These are phyloP conservation scores for Fusarium verticillioides DNA, from an alignment of 2,329 filamentous ascomycete genomes.

Conservation along the genomic window DNA sequence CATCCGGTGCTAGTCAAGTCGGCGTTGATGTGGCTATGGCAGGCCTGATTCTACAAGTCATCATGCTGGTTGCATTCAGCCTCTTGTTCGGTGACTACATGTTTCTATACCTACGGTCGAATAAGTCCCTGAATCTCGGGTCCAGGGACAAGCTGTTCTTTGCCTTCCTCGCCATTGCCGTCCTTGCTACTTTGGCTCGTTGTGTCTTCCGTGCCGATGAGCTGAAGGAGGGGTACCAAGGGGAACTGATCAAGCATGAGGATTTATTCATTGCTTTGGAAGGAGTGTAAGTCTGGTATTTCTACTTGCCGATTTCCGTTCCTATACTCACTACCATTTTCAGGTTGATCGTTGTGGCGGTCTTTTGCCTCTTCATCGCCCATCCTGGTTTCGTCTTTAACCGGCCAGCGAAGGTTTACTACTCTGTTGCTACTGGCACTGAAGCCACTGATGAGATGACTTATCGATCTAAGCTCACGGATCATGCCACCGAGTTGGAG, in stretches of 20 bases:
- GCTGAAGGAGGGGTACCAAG: constrained; percentile 64
- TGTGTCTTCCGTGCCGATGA: constrained; percentile 68
- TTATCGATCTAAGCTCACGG: neutral
- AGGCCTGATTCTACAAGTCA: constrained; percentile 61
- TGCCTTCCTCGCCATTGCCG: constrained; percentile 59
- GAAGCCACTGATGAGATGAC: neutral
- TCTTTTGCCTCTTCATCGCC: constrained; percentile 14
- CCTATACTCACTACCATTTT: fast-evolving
- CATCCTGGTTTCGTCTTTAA: constrained; percentile 20
- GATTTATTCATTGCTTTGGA: constrained; percentile 57
- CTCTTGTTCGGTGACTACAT: constrained; percentile 56
- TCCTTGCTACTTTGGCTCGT: constrained; percentile 65
- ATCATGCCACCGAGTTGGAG: neutral
- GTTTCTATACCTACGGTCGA: constrained; percentile 36
- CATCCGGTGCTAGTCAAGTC: constrained; percentile 50
- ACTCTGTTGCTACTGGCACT: neutral
- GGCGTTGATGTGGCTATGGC: constrained; percentile 62
- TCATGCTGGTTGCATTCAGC: constrained; percentile 58
- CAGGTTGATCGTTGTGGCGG: constrained; percentile 27
- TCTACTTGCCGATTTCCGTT: fast-evolving
- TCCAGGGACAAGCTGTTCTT: constrained; percentile 40
- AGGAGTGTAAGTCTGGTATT: constrained; percentile 42
- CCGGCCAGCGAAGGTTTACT: neutral
- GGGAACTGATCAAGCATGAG: constrained; percentile 59
- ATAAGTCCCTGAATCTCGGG: neutral